These are phyloP conservation scores for Fraxinus floribunda DNA, from an alignment of 305 asterid species.

Conservation along the genomic window DNA sequence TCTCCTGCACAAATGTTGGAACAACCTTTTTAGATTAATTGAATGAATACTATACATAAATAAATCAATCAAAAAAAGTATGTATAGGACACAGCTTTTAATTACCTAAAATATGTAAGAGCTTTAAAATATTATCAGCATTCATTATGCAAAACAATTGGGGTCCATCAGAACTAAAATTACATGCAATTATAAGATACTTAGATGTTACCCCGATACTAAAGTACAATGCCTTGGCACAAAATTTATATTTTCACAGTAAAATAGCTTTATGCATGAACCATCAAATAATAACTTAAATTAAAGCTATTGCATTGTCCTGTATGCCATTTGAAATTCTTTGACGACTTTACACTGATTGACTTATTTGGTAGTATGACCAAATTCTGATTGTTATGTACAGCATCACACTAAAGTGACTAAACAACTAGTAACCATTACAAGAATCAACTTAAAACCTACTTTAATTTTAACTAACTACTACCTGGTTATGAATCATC, in stretches of 20 bases:
- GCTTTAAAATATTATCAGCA: neutral
- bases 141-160: neutral
- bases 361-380: neutral
- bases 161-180: neutral
- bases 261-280: neutral
- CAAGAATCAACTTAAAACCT: neutral
- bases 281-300: neutral
- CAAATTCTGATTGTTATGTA: neutral
- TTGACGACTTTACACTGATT: neutral
- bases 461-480: neutral
- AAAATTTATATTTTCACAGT: neutral
- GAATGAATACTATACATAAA: neutral
- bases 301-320: neutral
- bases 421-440: neutral
- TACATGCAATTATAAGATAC: neutral
- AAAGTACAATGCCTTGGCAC: neutral
- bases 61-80: neutral
- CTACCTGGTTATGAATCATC: neutral
- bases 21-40: neutral
- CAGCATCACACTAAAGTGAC: neutral
- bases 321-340: neutral
- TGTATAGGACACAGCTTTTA: neutral
- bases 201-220: neutral
- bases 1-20: conserved; percentile 58
- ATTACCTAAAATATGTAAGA: neutral